Evolutionary conservation across 1,284 basidiomycete species (phyloP).

Genomic region (Leccinum brunneo-olivaceum): DNA sequence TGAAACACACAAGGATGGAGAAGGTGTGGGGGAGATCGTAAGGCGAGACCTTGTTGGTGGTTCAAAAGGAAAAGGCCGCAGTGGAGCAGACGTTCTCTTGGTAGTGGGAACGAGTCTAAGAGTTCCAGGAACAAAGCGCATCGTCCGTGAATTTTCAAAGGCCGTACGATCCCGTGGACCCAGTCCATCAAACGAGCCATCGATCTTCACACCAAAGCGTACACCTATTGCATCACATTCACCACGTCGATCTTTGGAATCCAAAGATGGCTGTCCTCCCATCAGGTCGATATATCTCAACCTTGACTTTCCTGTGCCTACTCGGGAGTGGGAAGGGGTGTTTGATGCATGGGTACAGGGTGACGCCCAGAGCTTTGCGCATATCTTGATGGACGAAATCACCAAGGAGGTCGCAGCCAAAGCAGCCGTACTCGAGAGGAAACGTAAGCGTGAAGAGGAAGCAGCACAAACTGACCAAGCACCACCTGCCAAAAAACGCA

Average conservation of each 20-base stretch:
- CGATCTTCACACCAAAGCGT: slow-evolving; percentile 18
- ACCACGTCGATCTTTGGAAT: slow-evolving; percentile 32
- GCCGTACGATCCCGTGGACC: slow-evolving; percentile 53
- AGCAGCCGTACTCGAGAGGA: slow-evolving; percentile 45
- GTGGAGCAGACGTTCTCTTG: slow-evolving; percentile 77
- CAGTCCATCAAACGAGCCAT: slow-evolving; percentile 21
- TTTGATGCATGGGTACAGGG: slow-evolving; percentile 92
- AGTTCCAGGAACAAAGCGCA: slow-evolving; percentile 89
- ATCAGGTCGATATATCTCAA: slow-evolving; percentile 82
- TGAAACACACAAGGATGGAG: slow-evolving; percentile 82
- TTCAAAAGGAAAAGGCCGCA: slow-evolving; percentile 55
- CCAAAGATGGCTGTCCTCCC: slow-evolving; percentile 42
- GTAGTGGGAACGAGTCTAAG: slow-evolving; percentile 89
- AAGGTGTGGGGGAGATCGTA: slow-evolving; percentile 78
- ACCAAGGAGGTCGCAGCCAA: slow-evolving; percentile 45
- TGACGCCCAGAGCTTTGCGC: slow-evolving; percentile 78
- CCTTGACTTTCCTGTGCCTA: slow-evolving; percentile 82
- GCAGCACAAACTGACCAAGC: slow-evolving; percentile 12
- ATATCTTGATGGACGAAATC: slow-evolving; percentile 50
- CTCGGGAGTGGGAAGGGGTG: slow-evolving; percentile 83
- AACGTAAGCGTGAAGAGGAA: slow-evolving; percentile 43
- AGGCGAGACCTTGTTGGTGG: slow-evolving; percentile 69
- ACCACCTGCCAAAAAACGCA: slow-evolving; percentile 23
- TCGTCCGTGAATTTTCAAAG: slow-evolving; percentile 88
- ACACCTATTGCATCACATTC: slow-evolving; percentile 38